Conservation (phyloP, 495 filamentous ascomycete genomes). For the Penicillium ochrochloron region DNA sequence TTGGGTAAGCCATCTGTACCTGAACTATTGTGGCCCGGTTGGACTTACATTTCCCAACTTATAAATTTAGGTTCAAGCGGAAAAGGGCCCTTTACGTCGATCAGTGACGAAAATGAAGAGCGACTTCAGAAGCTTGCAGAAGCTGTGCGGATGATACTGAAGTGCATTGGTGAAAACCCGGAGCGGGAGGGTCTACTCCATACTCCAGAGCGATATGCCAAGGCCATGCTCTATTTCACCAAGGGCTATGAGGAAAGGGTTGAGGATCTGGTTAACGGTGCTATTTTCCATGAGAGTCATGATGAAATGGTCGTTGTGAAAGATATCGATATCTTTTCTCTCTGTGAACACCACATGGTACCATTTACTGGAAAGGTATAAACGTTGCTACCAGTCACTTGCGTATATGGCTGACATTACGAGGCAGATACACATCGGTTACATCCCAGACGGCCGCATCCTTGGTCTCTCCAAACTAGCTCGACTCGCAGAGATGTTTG, state of each 20-base stretch:
- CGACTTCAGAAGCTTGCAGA: constrained; percentile 79
- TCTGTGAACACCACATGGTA: background rate
- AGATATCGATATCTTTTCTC: constrained; percentile 90
- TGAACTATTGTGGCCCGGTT: too few species aligned
- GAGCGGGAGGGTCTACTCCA: constrained; percentile 84
- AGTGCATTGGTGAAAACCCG: constrained; percentile 95
- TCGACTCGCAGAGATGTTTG: constrained; percentile 96
- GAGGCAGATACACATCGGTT: constrained; percentile 92
- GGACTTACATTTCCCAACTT: too few species aligned
- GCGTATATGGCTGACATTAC: too few species aligned
- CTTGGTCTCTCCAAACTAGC: constrained; percentile 95
- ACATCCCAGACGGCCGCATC: constrained; percentile 83
- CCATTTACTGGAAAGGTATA: constrained; percentile 91
- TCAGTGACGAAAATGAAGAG: constrained; percentile 58
- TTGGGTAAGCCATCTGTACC: too few species aligned
- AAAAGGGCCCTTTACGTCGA: too few species aligned
- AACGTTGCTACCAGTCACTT: too few species aligned
- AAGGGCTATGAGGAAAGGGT: constrained; percentile 98
- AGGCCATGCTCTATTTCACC: constrained; percentile 98
- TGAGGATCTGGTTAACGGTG: constrained; percentile 86
- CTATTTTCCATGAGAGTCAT: constrained; percentile 94
- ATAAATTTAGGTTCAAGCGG: too few species aligned
- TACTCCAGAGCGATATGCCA: constrained; percentile 90
- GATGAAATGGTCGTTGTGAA: constrained; percentile 97
- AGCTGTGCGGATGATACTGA: constrained; percentile 86